Conservation (phyloP, 2,329 filamentous ascomycete species). For the Hypoxylon sp. region DNA sequence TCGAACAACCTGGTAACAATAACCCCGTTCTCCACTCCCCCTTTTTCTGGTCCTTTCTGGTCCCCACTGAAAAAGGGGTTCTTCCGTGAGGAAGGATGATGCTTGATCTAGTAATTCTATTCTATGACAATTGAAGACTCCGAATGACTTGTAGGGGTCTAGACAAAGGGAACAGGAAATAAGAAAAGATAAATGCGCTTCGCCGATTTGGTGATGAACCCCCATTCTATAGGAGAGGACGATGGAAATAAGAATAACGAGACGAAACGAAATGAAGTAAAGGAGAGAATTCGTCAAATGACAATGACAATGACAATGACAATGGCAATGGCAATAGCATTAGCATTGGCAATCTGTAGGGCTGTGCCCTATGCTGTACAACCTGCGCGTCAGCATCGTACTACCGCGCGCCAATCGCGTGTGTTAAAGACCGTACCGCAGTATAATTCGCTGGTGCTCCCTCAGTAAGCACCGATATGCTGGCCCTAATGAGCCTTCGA, state of each 20-base stretch:
- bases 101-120: constrained; percentile 42
- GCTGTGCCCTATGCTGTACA: constrained; percentile 32
- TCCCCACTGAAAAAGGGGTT: constrained; percentile 27
- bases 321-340: no score
- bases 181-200: constrained; percentile 12
- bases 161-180: background rate
- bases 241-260: constrained; percentile 20
- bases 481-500: constrained; percentile 1
- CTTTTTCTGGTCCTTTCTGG: constrained; percentile 1
- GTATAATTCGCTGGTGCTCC: constrained; percentile 13
- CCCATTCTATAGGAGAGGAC: constrained; percentile 22
- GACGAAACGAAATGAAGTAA: constrained; percentile 19
- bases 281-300: constrained; percentile 19
- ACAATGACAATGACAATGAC: background rate
- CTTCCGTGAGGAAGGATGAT: constrained; percentile 44
- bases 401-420: constrained; percentile 32
- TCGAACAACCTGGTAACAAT: constrained; percentile 18
- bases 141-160: background rate
- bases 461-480: constrained; percentile 26
- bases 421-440: background rate
- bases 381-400: constrained; percentile 39
- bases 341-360: background rate
- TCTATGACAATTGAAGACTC: constrained; percentile 23
- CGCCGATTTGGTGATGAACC: constrained; percentile 17
- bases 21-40: constrained; percentile 24